Evolutionary conservation across 192 early-diverging fungal genomes (phyloP).

Genomic region (Gonapodya sp.): DNA sequence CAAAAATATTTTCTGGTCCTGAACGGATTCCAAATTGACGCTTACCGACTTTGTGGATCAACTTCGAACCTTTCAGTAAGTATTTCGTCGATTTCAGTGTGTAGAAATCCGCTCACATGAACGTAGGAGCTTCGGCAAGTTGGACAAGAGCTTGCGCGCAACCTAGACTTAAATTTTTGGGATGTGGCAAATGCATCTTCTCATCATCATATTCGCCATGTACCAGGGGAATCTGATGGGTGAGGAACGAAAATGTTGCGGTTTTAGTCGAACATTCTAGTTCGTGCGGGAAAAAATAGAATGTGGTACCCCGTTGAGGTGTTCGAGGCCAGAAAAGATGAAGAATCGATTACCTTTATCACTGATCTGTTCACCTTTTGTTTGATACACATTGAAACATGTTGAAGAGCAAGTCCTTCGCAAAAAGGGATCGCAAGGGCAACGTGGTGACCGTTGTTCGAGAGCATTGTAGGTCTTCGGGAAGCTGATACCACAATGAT

Average conservation of each 20-base stretch:
- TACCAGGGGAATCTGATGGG: background rate
- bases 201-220: background rate
- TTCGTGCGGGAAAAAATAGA: too few relatives aligned
- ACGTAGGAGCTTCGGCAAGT: background rate
- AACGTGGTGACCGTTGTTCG: constrained; percentile 88
- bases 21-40: background rate
- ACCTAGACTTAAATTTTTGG: background rate
- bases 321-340: too few relatives aligned
- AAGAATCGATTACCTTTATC: too few relatives aligned
- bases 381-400: constrained; percentile 19
- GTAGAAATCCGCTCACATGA: too few relatives aligned
- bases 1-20: background rate
- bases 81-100: too few relatives aligned
- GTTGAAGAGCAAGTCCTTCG: constrained; percentile 77
- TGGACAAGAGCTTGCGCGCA: background rate
- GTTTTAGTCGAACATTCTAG: too few relatives aligned
- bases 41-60: background rate
- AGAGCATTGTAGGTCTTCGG: constrained; percentile 61
- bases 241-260: background rate
- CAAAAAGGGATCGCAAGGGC: constrained; percentile 84
- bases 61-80: background rate
- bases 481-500: background rate
- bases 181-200: background rate
- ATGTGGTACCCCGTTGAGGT: too few relatives aligned
- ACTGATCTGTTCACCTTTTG: background rate